Conservation (phyloP, 352 stramenopile species). For the Peronospora farinosa region DNA sequence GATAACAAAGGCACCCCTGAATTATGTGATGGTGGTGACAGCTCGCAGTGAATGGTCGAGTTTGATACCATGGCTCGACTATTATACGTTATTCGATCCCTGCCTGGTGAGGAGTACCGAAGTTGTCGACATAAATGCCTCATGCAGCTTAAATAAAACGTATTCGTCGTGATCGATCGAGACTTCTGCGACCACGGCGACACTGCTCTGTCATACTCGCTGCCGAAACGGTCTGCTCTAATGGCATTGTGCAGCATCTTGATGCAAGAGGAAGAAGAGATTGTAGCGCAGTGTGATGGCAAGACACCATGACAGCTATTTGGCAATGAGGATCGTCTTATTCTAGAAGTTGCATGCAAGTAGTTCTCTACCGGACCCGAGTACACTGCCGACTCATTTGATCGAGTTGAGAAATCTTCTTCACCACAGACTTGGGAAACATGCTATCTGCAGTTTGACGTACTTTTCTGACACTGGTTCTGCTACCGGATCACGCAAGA, state of each 20-base stretch:
- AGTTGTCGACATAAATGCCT: slow-evolving; percentile 28
- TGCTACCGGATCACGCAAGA: slow-evolving; percentile 4
- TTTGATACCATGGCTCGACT: slow-evolving; percentile 31
- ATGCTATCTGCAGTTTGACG: slow-evolving; percentile 40
- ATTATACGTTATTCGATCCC: slow-evolving; percentile 35
- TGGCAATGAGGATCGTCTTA: slow-evolving; percentile 42
- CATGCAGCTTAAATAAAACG: slow-evolving; percentile 42
- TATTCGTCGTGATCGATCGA: slow-evolving; percentile 36
- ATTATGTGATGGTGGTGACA: background rate
- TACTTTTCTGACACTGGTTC: slow-evolving; percentile 23
- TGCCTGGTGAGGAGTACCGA: slow-evolving; percentile 29
- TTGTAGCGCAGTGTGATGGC: slow-evolving; percentile 33
- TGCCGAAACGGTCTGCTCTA: slow-evolving; percentile 27
- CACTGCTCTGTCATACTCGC: slow-evolving; percentile 11
- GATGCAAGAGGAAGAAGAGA: slow-evolving; percentile 74
- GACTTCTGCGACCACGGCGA: slow-evolving; percentile 8
- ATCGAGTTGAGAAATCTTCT: slow-evolving; percentile 34
- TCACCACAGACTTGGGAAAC: slow-evolving; percentile 35
- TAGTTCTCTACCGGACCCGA: slow-evolving; percentile 2
- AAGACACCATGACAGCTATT: slow-evolving; percentile 43
- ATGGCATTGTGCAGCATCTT: slow-evolving; percentile 45
- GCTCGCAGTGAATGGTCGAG: no score
- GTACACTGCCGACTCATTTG: slow-evolving; percentile 8
- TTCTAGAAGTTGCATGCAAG: slow-evolving; percentile 42
- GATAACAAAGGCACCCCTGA: background rate